Percentiles rank a stretch among this genome's conserved stretches.
Conservation (phyloP, 1,284 basidiomycete species). For the Porodaedalea pini region DNA sequence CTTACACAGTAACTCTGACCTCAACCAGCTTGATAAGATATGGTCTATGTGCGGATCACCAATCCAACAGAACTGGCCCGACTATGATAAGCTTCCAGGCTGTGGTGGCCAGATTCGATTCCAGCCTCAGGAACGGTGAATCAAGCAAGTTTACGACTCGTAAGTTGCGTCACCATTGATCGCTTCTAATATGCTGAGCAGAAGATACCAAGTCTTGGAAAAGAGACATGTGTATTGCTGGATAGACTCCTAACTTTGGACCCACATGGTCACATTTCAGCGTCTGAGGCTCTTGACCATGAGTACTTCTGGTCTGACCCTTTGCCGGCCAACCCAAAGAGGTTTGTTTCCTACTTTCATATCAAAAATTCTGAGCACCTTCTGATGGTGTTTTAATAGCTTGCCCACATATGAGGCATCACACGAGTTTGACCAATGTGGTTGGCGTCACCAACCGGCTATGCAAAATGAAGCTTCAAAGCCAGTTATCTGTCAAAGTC, state of each 20-base stretch:
- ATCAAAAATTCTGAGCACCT: constrained; percentile 10
- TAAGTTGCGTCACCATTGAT: constrained; percentile 33
- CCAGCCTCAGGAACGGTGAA: constrained; percentile 39
- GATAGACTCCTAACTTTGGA: constrained; percentile 91
- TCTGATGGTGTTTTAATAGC: constrained; percentile 36
- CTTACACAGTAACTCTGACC: constrained; percentile 82
- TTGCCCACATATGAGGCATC: constrained; percentile 77
- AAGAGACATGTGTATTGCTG: constrained; percentile 84
- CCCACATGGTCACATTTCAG: constrained; percentile 89
- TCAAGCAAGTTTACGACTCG: constrained; percentile 60
- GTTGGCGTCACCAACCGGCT: constrained; percentile 44
- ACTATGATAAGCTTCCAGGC: constrained; percentile 74
- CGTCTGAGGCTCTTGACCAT: constrained; percentile 82
- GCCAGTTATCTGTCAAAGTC: background rate
- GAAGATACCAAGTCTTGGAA: constrained; percentile 43
- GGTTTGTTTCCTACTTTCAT: constrained; percentile 44
- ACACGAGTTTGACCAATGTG: constrained; percentile 81
- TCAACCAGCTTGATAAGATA: constrained; percentile 90
- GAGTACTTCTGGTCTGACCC: constrained; percentile 93
- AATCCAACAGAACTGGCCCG: constrained; percentile 79
- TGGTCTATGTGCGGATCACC: constrained; percentile 88
- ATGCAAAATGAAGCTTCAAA: constrained; percentile 1
- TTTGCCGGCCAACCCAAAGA: constrained; percentile 76
- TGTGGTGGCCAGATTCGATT: constrained; percentile 76
- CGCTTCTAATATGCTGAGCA: background rate